phyloP scores from a whole-genome alignment of 2,329 filamentous ascomycete species.

The Venturiaceae sp. region DNA sequence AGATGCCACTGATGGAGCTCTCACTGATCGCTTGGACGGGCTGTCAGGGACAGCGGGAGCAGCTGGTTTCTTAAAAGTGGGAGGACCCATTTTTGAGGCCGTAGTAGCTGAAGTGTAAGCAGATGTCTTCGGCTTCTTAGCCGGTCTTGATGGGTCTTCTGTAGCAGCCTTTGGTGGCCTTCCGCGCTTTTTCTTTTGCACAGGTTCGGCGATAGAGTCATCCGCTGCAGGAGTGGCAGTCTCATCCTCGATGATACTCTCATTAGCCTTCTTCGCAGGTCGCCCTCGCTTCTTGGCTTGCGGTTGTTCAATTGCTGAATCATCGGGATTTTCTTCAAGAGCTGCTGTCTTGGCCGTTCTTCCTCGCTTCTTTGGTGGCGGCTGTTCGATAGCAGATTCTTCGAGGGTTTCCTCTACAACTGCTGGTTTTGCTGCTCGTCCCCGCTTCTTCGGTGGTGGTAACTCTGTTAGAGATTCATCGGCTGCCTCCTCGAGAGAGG shows the following conservation, averaged over 20 bases:
- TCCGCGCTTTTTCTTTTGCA: slow-evolving; percentile 13
- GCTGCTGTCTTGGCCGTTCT: too few relatives aligned
- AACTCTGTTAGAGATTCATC: neutral
- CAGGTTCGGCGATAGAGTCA: neutral
- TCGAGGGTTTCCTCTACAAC: neutral
- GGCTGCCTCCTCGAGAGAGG: neutral
- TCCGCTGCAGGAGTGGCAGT: neutral
- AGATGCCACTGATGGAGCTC: slow-evolving; percentile 3
- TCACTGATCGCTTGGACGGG: neutral
- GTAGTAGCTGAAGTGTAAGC: neutral
- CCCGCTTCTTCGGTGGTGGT: neutral
- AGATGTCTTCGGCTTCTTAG: slow-evolving; percentile 8
- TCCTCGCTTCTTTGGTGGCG: neutral
- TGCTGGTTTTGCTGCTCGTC: neutral
- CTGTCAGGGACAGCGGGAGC: neutral
- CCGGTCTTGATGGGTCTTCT: slow-evolving; percentile 12
- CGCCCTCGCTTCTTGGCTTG: neutral
- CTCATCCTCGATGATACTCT: neutral
- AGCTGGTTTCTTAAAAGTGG: slow-evolving; percentile 2
- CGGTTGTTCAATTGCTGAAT: neutral
- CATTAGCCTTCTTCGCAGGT: neutral
- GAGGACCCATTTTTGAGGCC: slow-evolving; percentile 10
- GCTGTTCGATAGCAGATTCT: neutral
- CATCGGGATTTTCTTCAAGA: neutral
- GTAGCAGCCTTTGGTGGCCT: slow-evolving; percentile 15